These are phyloP conservation scores for Tylopilus felleus DNA, from an alignment of 768 basidiomycete genomes.

Conservation along the genomic window DNA sequence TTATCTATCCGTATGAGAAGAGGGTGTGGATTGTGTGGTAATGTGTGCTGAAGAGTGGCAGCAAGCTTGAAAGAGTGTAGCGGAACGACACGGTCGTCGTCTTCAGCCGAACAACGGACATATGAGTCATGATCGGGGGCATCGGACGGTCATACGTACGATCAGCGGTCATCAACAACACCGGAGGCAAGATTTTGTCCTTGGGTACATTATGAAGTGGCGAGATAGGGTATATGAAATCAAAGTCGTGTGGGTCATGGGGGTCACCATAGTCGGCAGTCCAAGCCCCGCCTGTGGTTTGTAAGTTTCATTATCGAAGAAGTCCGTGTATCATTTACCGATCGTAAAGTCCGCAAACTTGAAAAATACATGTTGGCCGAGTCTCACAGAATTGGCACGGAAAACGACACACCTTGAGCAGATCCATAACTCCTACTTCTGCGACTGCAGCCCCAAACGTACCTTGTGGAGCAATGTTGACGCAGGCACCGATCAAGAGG, in stretches of 20 bases:
- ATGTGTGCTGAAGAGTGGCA: conserved; percentile 68
- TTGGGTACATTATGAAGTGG: conserved; percentile 76
- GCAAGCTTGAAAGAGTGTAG: conserved; percentile 83
- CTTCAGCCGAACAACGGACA: conserved; percentile 33
- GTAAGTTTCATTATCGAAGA: conserved; percentile 1
- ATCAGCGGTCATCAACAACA: conserved; percentile 78
- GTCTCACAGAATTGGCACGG: not conserved
- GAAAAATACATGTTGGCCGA: not conserved
- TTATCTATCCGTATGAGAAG: conserved; percentile 74
- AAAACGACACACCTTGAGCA: conserved; percentile 56
- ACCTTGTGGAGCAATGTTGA: conserved; percentile 74
- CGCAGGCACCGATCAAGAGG: conserved; percentile 78
- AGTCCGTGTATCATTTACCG: conserved; percentile 36
- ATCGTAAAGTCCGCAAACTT: conserved; percentile 78
- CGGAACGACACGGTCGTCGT: conserved; percentile 85
- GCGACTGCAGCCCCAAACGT: conserved; percentile 75
- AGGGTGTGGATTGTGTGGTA: conserved; percentile 66
- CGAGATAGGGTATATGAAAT: conserved; percentile 78
- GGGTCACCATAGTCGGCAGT: conserved; percentile 77
- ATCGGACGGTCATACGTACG: conserved; percentile 45
- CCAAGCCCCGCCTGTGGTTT: conserved; percentile 62
- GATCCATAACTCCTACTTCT: conserved; percentile 79
- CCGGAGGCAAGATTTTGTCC: conserved; percentile 59
- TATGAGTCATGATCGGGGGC: conserved; percentile 1
- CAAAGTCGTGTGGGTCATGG: conserved; percentile 72